A percentile compares a stretch with the other conserved stretches of the same genome.
phyloP scores from a whole-genome alignment of 768 basidiomycete species.

The Pleurotus citrinopileatus region DNA sequence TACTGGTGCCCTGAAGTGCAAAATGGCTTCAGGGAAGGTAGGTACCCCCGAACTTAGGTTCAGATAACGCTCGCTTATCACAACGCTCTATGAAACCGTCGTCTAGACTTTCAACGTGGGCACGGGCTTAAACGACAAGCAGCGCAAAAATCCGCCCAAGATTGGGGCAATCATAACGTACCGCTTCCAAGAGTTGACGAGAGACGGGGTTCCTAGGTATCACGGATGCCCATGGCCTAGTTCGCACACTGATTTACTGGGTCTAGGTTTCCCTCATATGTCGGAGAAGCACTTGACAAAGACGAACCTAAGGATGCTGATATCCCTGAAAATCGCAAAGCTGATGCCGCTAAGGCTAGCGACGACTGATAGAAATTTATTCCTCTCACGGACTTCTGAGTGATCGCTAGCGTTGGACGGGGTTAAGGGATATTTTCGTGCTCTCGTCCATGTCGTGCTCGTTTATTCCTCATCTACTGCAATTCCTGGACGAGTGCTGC shows the following conservation, averaged over 20 bases:
- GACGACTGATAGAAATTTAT: not conserved
- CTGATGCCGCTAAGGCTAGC: slow-evolving; percentile 1
- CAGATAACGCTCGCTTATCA: not conserved
- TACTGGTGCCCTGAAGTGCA: slow-evolving; percentile 50
- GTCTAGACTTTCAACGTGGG: slow-evolving; percentile 54
- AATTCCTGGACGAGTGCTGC: too few relatives aligned
- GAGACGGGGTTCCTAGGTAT: slow-evolving; percentile 58
- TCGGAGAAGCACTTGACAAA: slow-evolving; percentile 54
- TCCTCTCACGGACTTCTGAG: too few relatives aligned
- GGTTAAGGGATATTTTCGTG: too few relatives aligned
- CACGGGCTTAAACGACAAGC: slow-evolving; percentile 51
- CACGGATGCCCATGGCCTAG: slow-evolving; percentile 9
- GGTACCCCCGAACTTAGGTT: not conserved
- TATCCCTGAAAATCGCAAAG: slow-evolving; percentile 38
- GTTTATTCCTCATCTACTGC: too few relatives aligned
- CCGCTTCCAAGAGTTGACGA: slow-evolving; percentile 59
- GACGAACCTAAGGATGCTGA: slow-evolving; percentile 53
- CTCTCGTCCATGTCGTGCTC: too few relatives aligned
- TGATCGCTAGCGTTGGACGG: too few relatives aligned
- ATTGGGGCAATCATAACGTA: slow-evolving; percentile 55
- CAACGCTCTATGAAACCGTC: not conserved
- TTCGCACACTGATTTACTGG: not conserved
- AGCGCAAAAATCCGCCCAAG: slow-evolving; percentile 51
- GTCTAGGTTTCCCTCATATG: slow-evolving; percentile 50
- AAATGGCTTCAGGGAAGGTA: slow-evolving; percentile 62